Percentiles rank a stretch among this genome's conserved stretches.
These are phyloP conservation scores for Colletotrichum destructivum DNA, from an alignment of 2,329 filamentous ascomycete species.

Conservation along the genomic window DNA sequence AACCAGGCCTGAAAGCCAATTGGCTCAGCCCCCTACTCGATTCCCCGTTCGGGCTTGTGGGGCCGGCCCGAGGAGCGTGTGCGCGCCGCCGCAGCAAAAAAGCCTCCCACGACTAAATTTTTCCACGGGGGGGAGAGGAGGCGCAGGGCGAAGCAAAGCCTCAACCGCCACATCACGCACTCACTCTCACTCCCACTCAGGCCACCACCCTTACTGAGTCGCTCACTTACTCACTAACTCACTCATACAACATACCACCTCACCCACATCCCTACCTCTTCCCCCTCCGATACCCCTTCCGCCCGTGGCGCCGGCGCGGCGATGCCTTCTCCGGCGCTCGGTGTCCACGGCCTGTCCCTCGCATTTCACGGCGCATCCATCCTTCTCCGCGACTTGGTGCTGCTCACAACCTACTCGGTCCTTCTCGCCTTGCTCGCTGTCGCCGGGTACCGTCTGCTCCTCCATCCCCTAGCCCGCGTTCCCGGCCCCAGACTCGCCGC, in stretches of 20 bases:
- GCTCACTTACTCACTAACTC: not conserved
- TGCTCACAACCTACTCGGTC: constrained; percentile 7
- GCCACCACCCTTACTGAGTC: not conserved
- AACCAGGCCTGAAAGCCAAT: constrained; percentile 8
- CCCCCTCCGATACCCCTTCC: not conserved
- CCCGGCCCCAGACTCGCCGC: constrained; percentile 65
- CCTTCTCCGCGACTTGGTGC: not conserved
- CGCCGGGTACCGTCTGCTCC: constrained; percentile 55
- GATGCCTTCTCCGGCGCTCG: constrained; percentile 32
- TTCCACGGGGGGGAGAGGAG: not conserved
- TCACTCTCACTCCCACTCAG: not conserved
- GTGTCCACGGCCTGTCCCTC: constrained; percentile 16
- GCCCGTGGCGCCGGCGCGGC: constrained; percentile 28
- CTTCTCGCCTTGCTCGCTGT: not conserved
- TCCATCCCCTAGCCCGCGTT: constrained; percentile 61
- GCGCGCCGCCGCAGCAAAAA: constrained; percentile 6
- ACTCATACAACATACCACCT: not conserved
- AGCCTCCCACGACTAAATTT: constrained; percentile 21
- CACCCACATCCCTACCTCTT: not conserved
- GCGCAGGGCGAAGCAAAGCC: constrained; percentile 19
- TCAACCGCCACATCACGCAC: constrained; percentile 39
- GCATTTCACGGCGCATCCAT: constrained; percentile 5
- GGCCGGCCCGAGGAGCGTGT: constrained; percentile 26
- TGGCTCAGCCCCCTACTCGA: constrained; percentile 16
- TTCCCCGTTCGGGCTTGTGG: constrained; percentile 24